Evolutionary conservation across 2,329 filamentous ascomycete species (phyloP).

Genomic region (Paradendryphiella salina): DNA sequence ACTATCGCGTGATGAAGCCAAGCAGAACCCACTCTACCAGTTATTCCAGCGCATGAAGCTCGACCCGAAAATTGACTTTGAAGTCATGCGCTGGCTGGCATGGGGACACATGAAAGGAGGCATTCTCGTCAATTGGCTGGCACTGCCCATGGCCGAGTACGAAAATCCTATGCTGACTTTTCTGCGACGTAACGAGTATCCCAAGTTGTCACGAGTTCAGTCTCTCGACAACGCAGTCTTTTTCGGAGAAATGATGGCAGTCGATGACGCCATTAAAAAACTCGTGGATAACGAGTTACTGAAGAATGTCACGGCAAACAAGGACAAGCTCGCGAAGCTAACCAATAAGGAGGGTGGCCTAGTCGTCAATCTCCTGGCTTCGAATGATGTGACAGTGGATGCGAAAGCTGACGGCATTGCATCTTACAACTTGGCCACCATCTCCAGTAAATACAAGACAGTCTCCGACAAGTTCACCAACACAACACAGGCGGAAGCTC

Average conservation of each 20-base stretch:
- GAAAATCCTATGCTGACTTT: conserved; percentile 73
- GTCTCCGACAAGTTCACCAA: conserved; percentile 65
- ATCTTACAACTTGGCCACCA: conserved; percentile 68
- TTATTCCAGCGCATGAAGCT: conserved; percentile 61
- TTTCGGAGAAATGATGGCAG: conserved; percentile 63
- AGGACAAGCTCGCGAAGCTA: conserved; percentile 60
- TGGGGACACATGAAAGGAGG: conserved; percentile 92
- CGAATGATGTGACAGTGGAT: conserved; percentile 67
- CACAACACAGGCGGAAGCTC: conserved; percentile 59
- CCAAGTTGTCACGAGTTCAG: conserved; percentile 73
- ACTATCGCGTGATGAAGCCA: conserved; percentile 76
- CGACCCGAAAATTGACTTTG: conserved; percentile 50
- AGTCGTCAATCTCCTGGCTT: conserved; percentile 59
- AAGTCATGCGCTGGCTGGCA: conserved; percentile 83
- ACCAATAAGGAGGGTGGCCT: conserved; percentile 59
- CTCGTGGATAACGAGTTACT: conserved; percentile 56
- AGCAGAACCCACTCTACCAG: conserved; percentile 77
- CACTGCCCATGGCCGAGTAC: conserved; percentile 79
- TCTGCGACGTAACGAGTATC: conserved; percentile 75
- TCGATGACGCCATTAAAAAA: conserved; percentile 50
- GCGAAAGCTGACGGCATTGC: conserved; percentile 69
- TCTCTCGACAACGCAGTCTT: conserved; percentile 72
- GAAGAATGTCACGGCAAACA: conserved; percentile 60
- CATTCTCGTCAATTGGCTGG: conserved; percentile 74
- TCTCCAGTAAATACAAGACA: conserved; percentile 66